Percentiles rank a stretch among this genome's conserved stretches.
phyloP scores from a whole-genome alignment of 2,329 filamentous ascomycete species.

The Cladosporium sp. region DNA sequence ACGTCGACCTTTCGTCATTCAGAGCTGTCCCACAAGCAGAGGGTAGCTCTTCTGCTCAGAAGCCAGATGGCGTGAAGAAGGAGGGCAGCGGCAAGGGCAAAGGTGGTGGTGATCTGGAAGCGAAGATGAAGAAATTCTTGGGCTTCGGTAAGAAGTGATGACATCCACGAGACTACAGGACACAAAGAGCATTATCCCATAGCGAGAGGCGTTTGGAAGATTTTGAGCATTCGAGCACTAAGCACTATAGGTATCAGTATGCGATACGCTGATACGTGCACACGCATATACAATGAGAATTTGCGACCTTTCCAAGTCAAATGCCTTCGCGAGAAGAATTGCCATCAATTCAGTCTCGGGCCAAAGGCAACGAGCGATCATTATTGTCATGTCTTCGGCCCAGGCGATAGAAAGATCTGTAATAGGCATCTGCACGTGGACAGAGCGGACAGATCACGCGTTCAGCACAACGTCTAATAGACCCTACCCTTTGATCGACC shows the following conservation, averaged over 20 bases:
- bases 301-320: no score
- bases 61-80: constrained; percentile 28
- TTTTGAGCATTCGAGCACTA: not conserved
- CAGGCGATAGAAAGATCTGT: no score
- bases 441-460: no score
- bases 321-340: no score
- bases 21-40: constrained; percentile 20
- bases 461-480: no score
- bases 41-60: constrained; percentile 18
- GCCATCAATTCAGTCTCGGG: not conserved
- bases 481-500: no score
- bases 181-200: not conserved
- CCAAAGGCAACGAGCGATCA: not conserved
- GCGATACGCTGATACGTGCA: not conserved
- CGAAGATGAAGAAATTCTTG: constrained; percentile 66
- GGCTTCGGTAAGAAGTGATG: constrained; percentile 64
- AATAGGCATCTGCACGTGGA: no score
- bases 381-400: no score
- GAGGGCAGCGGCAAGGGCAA: constrained; percentile 29
- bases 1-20: constrained; percentile 50
- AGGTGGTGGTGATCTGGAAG: constrained; percentile 34
- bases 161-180: not conserved
- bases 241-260: not conserved
- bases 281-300: not conserved
- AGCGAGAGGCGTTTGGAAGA: not conserved